phyloP scores from a whole-genome alignment of 139 green algal species.

The Chlamydomonas sphaeroides region DNA sequence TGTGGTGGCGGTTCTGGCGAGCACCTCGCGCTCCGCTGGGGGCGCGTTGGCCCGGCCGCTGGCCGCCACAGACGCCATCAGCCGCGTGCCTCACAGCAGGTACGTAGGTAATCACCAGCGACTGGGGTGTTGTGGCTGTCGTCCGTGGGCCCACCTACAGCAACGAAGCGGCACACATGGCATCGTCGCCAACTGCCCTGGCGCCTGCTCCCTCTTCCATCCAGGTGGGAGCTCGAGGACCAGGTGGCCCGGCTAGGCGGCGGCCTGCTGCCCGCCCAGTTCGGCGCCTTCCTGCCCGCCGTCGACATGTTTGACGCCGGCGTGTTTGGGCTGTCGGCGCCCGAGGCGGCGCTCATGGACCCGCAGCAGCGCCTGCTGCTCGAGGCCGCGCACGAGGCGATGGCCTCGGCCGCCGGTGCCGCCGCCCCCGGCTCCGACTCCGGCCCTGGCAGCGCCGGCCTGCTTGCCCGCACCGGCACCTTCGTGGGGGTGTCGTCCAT shows the following conservation, averaged over 20 bases:
- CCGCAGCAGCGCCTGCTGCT: conserved; percentile 90
- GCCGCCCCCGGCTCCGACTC: too few species aligned
- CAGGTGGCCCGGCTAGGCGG: conserved; percentile 6
- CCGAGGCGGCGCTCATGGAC: conserved; percentile 78
- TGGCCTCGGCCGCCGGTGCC: not conserved
- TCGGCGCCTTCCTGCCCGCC: conserved; percentile 65
- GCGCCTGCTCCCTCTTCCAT: too few species aligned
- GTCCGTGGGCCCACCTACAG: too few species aligned
- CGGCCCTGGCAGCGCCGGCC: conserved; percentile 1
- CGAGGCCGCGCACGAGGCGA: conserved; percentile 28
- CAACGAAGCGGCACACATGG: too few species aligned
- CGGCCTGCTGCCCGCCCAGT: conserved; percentile 38
- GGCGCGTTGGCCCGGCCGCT: too few species aligned
- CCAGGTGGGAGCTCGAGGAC: conserved; percentile 62
- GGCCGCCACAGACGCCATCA: not conserved
- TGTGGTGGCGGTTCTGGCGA: too few species aligned
- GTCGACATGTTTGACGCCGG: conserved; percentile 78
- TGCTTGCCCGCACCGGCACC: conserved; percentile 2
- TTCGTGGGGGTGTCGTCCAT: conserved; percentile 72
- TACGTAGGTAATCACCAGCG: not conserved
- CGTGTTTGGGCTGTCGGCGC: conserved; percentile 65
- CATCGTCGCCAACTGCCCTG: too few species aligned
- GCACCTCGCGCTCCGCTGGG: too few species aligned
- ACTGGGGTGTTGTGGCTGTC: too few species aligned
- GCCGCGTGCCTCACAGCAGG: not conserved